Base-by-base conservation (phyloP, 768 basidiomycete genomes). In the Vararia minispora region DNA sequence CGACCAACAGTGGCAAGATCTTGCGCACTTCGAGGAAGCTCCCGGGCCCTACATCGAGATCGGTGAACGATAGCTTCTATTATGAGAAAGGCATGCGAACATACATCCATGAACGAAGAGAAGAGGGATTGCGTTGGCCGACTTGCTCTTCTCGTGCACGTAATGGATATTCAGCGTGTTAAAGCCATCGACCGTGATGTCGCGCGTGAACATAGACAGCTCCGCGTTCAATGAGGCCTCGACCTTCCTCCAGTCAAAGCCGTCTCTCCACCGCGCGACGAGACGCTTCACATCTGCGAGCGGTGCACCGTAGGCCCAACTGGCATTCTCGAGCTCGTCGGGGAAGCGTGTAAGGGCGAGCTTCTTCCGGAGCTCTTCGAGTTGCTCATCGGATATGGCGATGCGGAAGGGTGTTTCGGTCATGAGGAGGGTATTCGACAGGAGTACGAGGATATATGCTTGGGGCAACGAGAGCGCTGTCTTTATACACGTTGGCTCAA, bases 41-140 rank as follows among this genome's bases (percentile, higher is more conserved):
- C 38, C 78, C 76, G 0, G 76, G 75, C 78, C 79, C 76, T 76
- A 40, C 9, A n/a, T n/a, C n/a, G n/a, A n/a, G n/a, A n/a, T n/a
- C n/a, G n/a, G n/a, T 25, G 3, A 25, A 8, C 12, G 6, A 20
- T 26, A 14, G 6, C 8, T 3, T 12, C 4, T 4, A 20, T 20
- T 9, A 16, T 16, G 24, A 33, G 8, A 37, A 2, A 35, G 21
- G 10, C 9, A 29, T 16, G 20, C 33, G 32, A 38, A 10, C 14
- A 7, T 36, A 53, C 53, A 56, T 12, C 56, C 56, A 27, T 57
- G 56, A 8, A 56, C 35, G 44, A 55, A 52, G 10, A 57, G 34
- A 18, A 58, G 28, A 12, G 53, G 54, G 20, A 57, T 50, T 8
- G 51, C 51, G 20, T 42, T 40, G 29, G 39, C 38, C 6, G 44